Base-by-base conservation (phyloP, 73 alveolate genomes). In the Paramecium sexaurelia region DNA sequence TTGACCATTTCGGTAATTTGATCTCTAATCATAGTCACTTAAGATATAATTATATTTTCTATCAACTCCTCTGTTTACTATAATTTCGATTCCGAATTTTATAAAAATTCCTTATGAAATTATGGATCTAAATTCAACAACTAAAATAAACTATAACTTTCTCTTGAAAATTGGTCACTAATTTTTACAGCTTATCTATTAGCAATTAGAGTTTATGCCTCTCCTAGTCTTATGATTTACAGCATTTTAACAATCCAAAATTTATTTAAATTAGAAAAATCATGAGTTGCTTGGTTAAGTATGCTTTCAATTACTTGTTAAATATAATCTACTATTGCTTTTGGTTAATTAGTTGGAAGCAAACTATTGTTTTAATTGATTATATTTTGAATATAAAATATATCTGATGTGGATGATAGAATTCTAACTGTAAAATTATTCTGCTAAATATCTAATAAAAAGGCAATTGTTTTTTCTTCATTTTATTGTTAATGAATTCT, bases 381-480 rank as follows among this genome's bases (percentile, higher is more conserved):
- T 8, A 71, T 33, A 37, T 71, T 71, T 37, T 71, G 17, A 2
- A 71, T 71, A 33, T 35, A 0, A 11, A 71, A 33, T 7, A 35
- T 71, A 36, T 71, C 56, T 33, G 51, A 37, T 3, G 86, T 71
- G 5, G 27, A 71, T 11, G 86, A 71, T 32, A 37, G 43, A 6
- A 61, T 61, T 61, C 83, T 61, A 3, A 61, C 43, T 0, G 2
- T 6, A 6, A 11, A 61, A 6, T 26, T 61, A 61, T 3, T 27
- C 35, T 29, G 35, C 13, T 71, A 13, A 8, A 71, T 33, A 6
- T 35, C 87, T 17, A 78, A 4, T 17, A 78, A 78, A 20, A 78
- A 41, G 7, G 90, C 41, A 22, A 45, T 43, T 20, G 90, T 78
- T 22, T 45, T 78, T 78, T 71, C 86, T 71, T 78, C 90, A 40